Conservation (phyloP, 1,284 basidiomycete species). For the Irpex rosettiformis region DNA sequence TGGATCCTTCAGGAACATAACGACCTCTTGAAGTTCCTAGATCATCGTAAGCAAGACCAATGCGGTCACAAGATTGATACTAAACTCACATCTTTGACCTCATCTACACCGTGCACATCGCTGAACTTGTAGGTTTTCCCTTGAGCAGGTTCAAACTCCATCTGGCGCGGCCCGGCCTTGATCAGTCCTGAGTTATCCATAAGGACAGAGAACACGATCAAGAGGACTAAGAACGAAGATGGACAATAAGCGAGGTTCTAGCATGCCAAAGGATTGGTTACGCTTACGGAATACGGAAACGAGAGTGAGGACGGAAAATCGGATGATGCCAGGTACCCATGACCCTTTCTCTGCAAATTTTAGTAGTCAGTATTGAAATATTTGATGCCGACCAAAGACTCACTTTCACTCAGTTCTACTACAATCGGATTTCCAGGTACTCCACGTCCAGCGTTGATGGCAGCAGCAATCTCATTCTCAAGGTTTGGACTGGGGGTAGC, state of each 20-base stretch:
- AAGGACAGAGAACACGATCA: constrained; percentile 83
- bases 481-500: constrained; percentile 24
- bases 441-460: constrained; percentile 39
- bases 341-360: constrained; percentile 57
- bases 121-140: constrained; percentile 85
- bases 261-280: background rate
- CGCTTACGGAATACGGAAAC: constrained; percentile 27
- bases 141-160: constrained; percentile 74
- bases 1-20: constrained; percentile 91
- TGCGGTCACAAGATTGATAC: background rate
- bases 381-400: constrained; percentile 28
- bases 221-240: constrained; percentile 65
- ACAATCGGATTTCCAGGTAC: constrained; percentile 60
- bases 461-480: constrained; percentile 42
- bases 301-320: constrained; percentile 47
- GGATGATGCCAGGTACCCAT: constrained; percentile 58
- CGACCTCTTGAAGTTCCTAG: constrained; percentile 89
- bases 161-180: constrained; percentile 77
- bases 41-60: constrained; percentile 3
- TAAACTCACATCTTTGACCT: constrained; percentile 74
- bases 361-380: background rate
- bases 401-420: constrained; percentile 78
- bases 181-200: constrained; percentile 91
- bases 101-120: constrained; percentile 94
- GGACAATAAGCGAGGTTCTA: background rate